These are phyloP conservation scores for Bacidia gigantensis DNA, from an alignment of 495 filamentous ascomycete species.

Conservation along the genomic window DNA sequence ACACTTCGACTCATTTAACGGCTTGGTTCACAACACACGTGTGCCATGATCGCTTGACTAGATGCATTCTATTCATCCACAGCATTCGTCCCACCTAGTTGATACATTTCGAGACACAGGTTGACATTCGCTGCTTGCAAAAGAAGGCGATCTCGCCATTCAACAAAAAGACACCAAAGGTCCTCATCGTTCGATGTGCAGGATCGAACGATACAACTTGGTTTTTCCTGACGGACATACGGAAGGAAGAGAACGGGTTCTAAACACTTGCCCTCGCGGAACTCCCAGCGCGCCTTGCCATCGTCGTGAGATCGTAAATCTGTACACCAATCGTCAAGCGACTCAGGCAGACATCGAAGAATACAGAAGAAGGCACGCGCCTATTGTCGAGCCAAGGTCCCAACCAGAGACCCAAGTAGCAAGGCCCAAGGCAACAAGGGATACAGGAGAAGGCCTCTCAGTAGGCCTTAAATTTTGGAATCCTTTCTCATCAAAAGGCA, in stretches of 20 bases:
- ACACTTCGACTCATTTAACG: background rate
- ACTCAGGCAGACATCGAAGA: constrained; percentile 3
- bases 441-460: background rate
- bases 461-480: constrained; percentile 6
- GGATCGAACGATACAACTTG: constrained; percentile 12
- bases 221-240: constrained; percentile 10
- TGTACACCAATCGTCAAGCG: constrained; percentile 2
- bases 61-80: constrained; percentile 8
- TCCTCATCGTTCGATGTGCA: constrained; percentile 11
- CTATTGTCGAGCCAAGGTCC: background rate
- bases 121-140: background rate
- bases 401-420: background rate
- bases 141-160: background rate
- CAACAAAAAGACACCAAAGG: background rate
- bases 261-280: constrained; percentile 7
- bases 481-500: constrained; percentile 8
- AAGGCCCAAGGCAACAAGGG: background rate
- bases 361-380: constrained; percentile 1
- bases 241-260: constrained; percentile 6
- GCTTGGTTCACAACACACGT: background rate
- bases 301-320: background rate
- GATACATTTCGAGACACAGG: background rate
- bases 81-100: constrained; percentile 8
- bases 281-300: constrained; percentile 9
- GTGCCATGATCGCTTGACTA: constrained; percentile 12